Percentiles rank a stretch among this genome's conserved stretches.
Evolutionary conservation across 116 monocot genomes (phyloP).

Genomic region (Zostera marina): DNA sequence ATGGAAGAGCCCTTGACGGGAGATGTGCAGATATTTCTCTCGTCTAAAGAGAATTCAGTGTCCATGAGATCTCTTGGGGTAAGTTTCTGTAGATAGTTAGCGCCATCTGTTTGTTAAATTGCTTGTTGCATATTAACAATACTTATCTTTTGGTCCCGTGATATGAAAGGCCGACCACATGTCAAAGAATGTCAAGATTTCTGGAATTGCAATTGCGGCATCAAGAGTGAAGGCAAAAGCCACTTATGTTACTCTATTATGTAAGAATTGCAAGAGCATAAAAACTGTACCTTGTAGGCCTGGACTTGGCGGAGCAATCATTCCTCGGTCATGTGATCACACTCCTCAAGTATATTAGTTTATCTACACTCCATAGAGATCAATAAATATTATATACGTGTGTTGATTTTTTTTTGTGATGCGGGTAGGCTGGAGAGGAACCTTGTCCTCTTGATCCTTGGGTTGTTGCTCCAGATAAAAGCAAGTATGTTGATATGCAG

Average conservation of each 20-base stretch:
- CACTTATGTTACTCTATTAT: slow-evolving; percentile 82
- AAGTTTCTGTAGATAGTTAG: not conserved
- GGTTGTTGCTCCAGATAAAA: slow-evolving; percentile 81
- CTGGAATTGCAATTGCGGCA: slow-evolving; percentile 86
- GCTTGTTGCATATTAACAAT: not conserved
- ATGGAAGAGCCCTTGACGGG: slow-evolving; percentile 94
- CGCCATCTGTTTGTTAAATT: not conserved
- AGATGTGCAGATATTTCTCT: slow-evolving; percentile 86
- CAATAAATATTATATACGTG: not conserved
- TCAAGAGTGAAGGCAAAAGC: slow-evolving; percentile 98
- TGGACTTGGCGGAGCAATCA: slow-evolving; percentile 91
- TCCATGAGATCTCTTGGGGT: slow-evolving; percentile 84
- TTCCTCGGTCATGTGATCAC: slow-evolving; percentile 94
- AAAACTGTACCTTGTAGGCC: slow-evolving; percentile 75
- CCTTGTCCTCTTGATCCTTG: slow-evolving; percentile 93
- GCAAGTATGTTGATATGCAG: slow-evolving; percentile 98
- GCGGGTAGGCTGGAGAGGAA: slow-evolving; percentile 70
- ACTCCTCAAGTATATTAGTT: slow-evolving; percentile 46
- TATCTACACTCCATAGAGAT: too few relatives aligned
- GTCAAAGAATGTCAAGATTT: slow-evolving; percentile 95
- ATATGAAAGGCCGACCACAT: slow-evolving; percentile 61
- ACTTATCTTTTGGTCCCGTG: not conserved
- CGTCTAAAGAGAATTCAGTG: slow-evolving; percentile 76
- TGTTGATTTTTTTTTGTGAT: not conserved
- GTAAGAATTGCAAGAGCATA: slow-evolving; percentile 87